Evolutionary conservation across 2,329 filamentous ascomycete genomes (phyloP).

Genomic region (Phialophora expanda): DNA sequence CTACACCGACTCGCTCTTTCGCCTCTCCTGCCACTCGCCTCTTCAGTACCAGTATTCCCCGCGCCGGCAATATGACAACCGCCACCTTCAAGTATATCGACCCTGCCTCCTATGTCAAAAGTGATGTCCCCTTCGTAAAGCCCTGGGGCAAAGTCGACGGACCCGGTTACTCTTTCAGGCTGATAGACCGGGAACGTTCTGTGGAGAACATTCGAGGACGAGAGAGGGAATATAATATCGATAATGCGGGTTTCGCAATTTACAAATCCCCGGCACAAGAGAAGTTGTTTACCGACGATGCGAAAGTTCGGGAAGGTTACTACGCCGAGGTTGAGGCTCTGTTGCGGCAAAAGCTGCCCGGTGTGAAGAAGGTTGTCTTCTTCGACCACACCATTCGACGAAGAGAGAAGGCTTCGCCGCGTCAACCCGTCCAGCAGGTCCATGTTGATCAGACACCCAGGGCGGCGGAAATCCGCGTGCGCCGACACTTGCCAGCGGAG

Average conservation of each 20-base stretch:
- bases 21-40: conserved; percentile 13
- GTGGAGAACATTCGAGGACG: conserved; percentile 63
- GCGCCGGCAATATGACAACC: conserved; percentile 58
- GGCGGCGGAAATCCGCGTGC: conserved; percentile 66
- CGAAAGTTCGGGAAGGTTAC: conserved; percentile 61
- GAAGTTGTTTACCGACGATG: conserved; percentile 62
- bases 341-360: conserved; percentile 60
- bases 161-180: conserved; percentile 60
- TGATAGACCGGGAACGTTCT: conserved; percentile 52
- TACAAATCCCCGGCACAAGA: conserved; percentile 59
- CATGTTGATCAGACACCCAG: conserved; percentile 73
- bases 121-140: conserved; percentile 49
- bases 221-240: conserved; percentile 58
- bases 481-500: conserved; percentile 61
- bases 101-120: conserved; percentile 53
- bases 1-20: conserved; percentile 8
- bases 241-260: conserved; percentile 65
- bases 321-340: conserved; percentile 67
- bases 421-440: conserved; percentile 71
- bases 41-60: conserved; percentile 15
- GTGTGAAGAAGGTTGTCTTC: conserved; percentile 66
- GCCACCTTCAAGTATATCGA: conserved; percentile 67
- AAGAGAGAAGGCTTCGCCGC: conserved; percentile 58
- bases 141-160: conserved; percentile 71
- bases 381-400: conserved; percentile 75